Evolutionary conservation across 331 rosid species (phyloP).

Genomic region (Quercus tomentella): DNA sequence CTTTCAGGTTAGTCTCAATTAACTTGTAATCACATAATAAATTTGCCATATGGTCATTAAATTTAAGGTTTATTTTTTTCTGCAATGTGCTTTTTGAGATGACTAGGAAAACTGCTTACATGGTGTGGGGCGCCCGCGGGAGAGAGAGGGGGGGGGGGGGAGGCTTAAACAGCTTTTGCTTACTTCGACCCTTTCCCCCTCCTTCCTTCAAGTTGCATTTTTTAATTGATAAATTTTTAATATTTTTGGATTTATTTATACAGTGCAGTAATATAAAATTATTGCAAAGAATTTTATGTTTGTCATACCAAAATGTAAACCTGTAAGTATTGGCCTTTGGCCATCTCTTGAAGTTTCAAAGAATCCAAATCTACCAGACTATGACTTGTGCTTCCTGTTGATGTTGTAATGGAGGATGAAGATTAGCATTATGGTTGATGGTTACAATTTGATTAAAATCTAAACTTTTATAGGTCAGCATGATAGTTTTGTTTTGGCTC

Average conservation of each 20-base stretch:
- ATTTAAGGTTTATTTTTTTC: conserved; percentile 2
- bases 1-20: conserved; percentile 47
- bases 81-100: not conserved
- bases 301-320: not conserved
- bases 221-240: not conserved
- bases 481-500: too few relatives aligned
- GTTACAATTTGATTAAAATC: too few relatives aligned
- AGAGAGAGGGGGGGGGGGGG: too few relatives aligned
- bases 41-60: not conserved
- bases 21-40: not conserved
- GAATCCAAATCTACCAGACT: too few relatives aligned
- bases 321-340: not conserved
- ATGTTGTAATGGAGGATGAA: too few relatives aligned
- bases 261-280: not conserved
- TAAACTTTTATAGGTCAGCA: too few relatives aligned
- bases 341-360: not conserved
- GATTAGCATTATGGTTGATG: too few relatives aligned
- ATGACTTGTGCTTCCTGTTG: too few relatives aligned
- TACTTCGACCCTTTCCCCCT: not conserved
- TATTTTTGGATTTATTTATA: not conserved
- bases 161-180: too few relatives aligned
- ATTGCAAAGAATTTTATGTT: not conserved
- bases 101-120: not conserved
- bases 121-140: not conserved
- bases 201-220: not conserved